Evolutionary conservation across 768 basidiomycete genomes (phyloP).

Genomic region (Nevesoporus exiguus): DNA sequence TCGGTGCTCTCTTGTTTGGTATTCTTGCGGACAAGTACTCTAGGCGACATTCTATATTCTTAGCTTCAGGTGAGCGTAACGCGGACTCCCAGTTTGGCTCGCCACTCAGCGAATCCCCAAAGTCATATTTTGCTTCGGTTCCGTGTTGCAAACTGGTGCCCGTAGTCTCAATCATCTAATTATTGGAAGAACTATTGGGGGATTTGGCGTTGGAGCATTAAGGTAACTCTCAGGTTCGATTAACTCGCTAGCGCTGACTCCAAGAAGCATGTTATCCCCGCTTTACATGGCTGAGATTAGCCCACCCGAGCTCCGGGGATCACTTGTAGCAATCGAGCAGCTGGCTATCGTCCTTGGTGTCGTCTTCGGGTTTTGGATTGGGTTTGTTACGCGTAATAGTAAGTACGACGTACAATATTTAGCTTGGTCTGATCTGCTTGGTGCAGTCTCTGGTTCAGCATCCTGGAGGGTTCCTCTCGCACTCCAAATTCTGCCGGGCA

Average conservation of each 20-base stretch:
- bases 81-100: neutral
- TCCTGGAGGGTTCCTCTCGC: slow-evolving; percentile 81
- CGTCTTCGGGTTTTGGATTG: slow-evolving; percentile 81
- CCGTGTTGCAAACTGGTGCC: slow-evolving; percentile 63
- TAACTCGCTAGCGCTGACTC: slow-evolving; percentile 2
- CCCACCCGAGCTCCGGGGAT: slow-evolving; percentile 75
- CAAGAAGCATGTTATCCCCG: slow-evolving; percentile 66
- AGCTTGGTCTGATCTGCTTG: neutral
- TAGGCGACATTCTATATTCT: slow-evolving; percentile 61
- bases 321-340: slow-evolving; percentile 76
- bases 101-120: slow-evolving; percentile 21
- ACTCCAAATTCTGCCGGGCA: slow-evolving; percentile 66
- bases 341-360: slow-evolving; percentile 79
- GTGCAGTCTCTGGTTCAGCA: slow-evolving; percentile 52
- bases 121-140: slow-evolving; percentile 71
- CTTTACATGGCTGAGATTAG: slow-evolving; percentile 85
- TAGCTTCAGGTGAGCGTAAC: slow-evolving; percentile 55
- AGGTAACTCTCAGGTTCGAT: slow-evolving; percentile 40
- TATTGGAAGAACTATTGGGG: slow-evolving; percentile 71
- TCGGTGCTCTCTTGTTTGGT: slow-evolving; percentile 68
- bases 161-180: slow-evolving; percentile 53
- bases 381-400: slow-evolving; percentile 68
- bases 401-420: slow-evolving; percentile 19
- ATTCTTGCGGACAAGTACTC: slow-evolving; percentile 67
- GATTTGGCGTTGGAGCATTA: slow-evolving; percentile 75